Conservation (phyloP, 2,329 filamentous ascomycete species). For the Penicillium sp. region DNA sequence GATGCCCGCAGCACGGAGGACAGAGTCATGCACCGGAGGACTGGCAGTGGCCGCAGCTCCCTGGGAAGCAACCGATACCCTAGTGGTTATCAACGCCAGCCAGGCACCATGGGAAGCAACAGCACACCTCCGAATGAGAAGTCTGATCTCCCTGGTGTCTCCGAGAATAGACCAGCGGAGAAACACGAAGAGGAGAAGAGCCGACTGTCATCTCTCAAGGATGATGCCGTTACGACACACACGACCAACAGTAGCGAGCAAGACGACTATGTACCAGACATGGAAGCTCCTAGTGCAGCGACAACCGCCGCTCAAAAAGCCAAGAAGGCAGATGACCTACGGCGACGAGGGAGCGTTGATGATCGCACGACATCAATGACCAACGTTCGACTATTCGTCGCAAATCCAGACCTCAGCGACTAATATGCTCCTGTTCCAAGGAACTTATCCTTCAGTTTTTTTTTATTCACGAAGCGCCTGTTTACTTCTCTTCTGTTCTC, state of each 20-base stretch:
- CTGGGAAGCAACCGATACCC: conserved; percentile 51
- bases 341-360: conserved; percentile 52
- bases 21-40: conserved; percentile 52
- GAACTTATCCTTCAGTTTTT: not conserved
- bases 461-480: conserved; percentile 3
- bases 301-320: conserved; percentile 42
- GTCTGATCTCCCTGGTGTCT: conserved; percentile 45
- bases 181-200: conserved; percentile 32
- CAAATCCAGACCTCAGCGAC: conserved; percentile 51
- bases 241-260: conserved; percentile 39
- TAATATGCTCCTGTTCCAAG: conserved; percentile 15
- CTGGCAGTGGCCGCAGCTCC: conserved; percentile 62
- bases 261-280: conserved; percentile 55
- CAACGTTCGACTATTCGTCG: conserved; percentile 49
- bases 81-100: conserved; percentile 48
- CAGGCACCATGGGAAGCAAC: conserved; percentile 51
- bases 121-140: conserved; percentile 55
- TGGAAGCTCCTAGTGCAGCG: conserved; percentile 49
- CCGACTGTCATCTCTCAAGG: conserved; percentile 27
- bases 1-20: conserved; percentile 50
- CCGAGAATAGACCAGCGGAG: conserved; percentile 41
- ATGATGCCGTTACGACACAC: conserved; percentile 34
- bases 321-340: conserved; percentile 47
- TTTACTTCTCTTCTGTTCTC: conserved; percentile 8
- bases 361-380: conserved; percentile 52